Conservation (phyloP, 495 filamentous ascomycete species). For the Daldinia decipiens region DNA sequence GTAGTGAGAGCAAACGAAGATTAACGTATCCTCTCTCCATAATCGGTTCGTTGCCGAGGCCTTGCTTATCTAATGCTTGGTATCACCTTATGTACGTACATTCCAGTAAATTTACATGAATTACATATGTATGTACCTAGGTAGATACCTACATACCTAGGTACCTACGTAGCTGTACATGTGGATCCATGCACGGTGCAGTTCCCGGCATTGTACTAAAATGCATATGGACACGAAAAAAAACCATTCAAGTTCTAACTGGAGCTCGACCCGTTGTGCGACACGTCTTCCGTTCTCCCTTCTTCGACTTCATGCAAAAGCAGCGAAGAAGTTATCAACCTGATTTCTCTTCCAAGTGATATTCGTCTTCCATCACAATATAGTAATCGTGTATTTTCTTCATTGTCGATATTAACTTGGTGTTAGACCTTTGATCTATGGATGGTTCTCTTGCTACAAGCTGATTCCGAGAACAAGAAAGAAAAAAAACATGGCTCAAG, state of each 20-base stretch:
- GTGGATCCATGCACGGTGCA: conserved; percentile 26
- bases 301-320: conserved; percentile 26
- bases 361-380: conserved; percentile 5
- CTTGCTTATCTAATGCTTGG: neutral
- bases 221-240: conserved; percentile 9
- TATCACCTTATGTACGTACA: neutral
- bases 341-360: conserved; percentile 16
- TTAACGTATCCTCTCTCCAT: neutral
- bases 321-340: conserved; percentile 13
- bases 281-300: conserved; percentile 35
- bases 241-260: conserved; percentile 23
- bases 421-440: conserved; percentile 23
- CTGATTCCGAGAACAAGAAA: conserved; percentile 8
- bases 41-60: neutral
- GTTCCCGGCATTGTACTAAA: neutral
- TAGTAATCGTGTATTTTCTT: conserved; percentile 24
- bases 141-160: too few species aligned
- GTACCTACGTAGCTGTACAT: neutral
- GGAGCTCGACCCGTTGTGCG: conserved; percentile 33
- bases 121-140: too few species aligned
- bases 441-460: conserved; percentile 14
- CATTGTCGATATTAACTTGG: neutral
- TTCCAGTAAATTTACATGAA: neutral
- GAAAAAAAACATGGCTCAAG: conserved; percentile 40
- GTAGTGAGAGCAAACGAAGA: neutral